Evolutionary conservation across 2,329 filamentous ascomycete genomes (phyloP).

Genomic region (Samsoniella hepiali): DNA sequence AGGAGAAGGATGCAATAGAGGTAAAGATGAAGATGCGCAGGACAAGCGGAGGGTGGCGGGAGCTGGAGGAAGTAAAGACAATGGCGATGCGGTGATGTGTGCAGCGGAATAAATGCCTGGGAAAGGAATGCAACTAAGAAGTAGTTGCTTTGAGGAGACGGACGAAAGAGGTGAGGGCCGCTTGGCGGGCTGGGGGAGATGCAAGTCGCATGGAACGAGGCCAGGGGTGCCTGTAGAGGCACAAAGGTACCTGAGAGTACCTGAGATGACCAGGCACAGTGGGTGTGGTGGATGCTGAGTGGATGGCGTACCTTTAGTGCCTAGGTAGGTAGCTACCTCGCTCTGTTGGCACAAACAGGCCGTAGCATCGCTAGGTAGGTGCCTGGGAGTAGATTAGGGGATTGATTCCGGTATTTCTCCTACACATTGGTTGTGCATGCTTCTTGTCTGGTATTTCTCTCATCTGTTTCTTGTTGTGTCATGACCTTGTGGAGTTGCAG

Average conservation of each 20-base stretch:
- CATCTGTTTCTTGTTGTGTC: no score
- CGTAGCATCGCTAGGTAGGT: neutral
- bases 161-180: conserved; percentile 7
- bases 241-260: neutral
- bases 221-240: neutral
- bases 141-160: conserved; percentile 3
- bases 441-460: no score
- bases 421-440: no score
- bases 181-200: neutral
- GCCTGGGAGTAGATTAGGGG: neutral
- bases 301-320: neutral
- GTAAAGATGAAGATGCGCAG: neutral
- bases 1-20: neutral
- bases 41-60: neutral
- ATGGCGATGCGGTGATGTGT: neutral
- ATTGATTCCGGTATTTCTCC: no score
- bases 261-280: neutral
- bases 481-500: neutral
- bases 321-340: neutral
- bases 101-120: neutral
- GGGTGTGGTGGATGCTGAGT: neutral
- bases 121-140: conserved; percentile 15
- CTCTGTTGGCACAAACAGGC: neutral
- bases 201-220: neutral
- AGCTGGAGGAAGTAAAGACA: neutral